Conservation (phyloP, 179 eudicot genomes). For the Drosera spatulata region DNA sequence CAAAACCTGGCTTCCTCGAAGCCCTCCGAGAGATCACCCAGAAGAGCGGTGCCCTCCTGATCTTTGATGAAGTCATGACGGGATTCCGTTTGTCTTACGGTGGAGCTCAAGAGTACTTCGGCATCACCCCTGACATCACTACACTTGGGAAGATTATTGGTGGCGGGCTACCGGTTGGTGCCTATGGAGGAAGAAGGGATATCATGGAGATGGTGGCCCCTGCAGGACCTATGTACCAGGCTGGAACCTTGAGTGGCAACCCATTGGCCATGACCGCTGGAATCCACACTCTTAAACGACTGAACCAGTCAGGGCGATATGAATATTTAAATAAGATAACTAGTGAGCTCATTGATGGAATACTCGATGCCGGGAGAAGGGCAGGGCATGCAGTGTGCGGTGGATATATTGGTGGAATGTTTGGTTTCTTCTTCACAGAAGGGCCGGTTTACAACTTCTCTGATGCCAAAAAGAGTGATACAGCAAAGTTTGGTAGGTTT, state of each 20-base stretch:
- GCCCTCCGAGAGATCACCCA: constrained; percentile 43
- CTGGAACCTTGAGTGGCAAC: constrained; percentile 79
- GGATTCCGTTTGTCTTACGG: constrained; percentile 79
- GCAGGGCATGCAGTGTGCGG: constrained; percentile 61
- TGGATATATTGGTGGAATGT: constrained; percentile 2
- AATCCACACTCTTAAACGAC: constrained; percentile 67
- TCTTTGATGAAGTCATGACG: constrained; percentile 77
- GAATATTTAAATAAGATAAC: constrained; percentile 62
- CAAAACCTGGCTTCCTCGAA: constrained; percentile 54
- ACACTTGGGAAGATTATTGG: constrained; percentile 84
- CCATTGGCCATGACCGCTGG: constrained; percentile 87
- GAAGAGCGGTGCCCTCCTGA: constrained; percentile 51
- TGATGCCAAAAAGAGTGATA: constrained; percentile 80
- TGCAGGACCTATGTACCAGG: constrained; percentile 25
- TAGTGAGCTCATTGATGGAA: constrained; percentile 48
- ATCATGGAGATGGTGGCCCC: constrained; percentile 92
- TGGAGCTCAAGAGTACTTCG: constrained; percentile 82
- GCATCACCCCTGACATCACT: constrained; percentile 69
- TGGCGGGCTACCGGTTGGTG: constrained; percentile 86
- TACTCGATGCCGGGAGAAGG: constrained; percentile 64
- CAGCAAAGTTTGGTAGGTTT: constrained; percentile 59
- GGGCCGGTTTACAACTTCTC: constrained; percentile 72
- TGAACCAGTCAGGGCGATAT: constrained; percentile 13
- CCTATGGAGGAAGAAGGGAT: constrained; percentile 87
- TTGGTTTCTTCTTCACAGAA: constrained; percentile 81